Percentiles rank a stretch among this genome's conserved stretches.
These are phyloP conservation scores for Craterostigma plantagineum DNA, from an alignment of 257 asterid species.

Conservation along the genomic window DNA sequence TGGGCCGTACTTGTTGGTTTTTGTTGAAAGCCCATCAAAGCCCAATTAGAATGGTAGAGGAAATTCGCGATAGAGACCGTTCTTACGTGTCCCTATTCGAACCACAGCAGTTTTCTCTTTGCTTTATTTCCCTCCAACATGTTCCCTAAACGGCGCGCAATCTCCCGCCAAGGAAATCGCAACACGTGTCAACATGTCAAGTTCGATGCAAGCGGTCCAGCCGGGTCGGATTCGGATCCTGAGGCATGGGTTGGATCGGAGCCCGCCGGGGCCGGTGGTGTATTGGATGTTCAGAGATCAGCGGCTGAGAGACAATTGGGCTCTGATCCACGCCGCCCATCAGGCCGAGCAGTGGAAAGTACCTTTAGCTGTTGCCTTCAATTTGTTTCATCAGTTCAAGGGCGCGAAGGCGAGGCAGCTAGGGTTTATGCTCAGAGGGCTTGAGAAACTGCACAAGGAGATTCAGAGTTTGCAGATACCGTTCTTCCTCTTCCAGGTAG, in stretches of 20 bases:
- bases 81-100: constrained; percentile 43
- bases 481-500: constrained; percentile 68
- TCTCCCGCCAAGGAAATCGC: background rate
- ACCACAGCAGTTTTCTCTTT: constrained; percentile 42
- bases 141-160: constrained; percentile 1
- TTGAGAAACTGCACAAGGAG: constrained; percentile 29
- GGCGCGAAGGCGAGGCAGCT: constrained; percentile 93
- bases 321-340: constrained; percentile 87
- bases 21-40: too few relatives aligned
- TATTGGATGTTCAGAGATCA: constrained; percentile 99
- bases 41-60: too few relatives aligned
- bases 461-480: constrained; percentile 39
- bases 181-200: constrained; percentile 18
- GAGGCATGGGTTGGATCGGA: constrained; percentile 21
- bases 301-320: constrained; percentile 87
- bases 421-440: constrained; percentile 93
- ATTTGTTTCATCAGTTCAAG: constrained; percentile 60
- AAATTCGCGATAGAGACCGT: too few relatives aligned
- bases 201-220: constrained; percentile 33
- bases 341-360: constrained; percentile 53
- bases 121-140: constrained; percentile 51
- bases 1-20: too few relatives aligned
- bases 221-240: constrained; percentile 60
- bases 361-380: constrained; percentile 76
- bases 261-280: constrained; percentile 59